A percentile compares a stretch with the other conserved stretches of the same genome.
Evolutionary conservation across 2,329 filamentous ascomycete genomes (phyloP).

Genomic region (Aspergillus intermedius): DNA sequence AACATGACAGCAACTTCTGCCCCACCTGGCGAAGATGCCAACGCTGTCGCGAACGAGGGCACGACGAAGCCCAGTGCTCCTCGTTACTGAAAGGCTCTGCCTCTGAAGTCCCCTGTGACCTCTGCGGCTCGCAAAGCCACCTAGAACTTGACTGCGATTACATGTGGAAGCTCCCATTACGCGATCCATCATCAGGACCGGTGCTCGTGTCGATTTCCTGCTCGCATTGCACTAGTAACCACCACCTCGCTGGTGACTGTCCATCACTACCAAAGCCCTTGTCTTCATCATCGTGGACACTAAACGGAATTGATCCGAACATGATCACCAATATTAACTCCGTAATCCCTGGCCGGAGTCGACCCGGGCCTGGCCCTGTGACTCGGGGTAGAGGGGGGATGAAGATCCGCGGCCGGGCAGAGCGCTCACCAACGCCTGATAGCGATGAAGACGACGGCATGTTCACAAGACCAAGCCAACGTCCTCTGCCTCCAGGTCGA

Average conservation of each 20-base stretch:
- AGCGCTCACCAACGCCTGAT: slow-evolving; percentile 24
- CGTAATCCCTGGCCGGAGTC: slow-evolving; percentile 8
- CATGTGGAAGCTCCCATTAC: slow-evolving; percentile 47
- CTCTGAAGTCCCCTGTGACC: slow-evolving; percentile 50
- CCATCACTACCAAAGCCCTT: slow-evolving; percentile 24
- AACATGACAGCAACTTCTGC: slow-evolving; percentile 36
- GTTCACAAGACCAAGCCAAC: slow-evolving; percentile 22
- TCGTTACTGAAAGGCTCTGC: slow-evolving; percentile 55
- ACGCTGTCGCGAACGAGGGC: slow-evolving; percentile 60
- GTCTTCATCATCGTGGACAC: slow-evolving; percentile 32
- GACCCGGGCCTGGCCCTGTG: slow-evolving; percentile 9
- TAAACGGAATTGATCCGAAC: slow-evolving; percentile 30
- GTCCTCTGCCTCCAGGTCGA: slow-evolving; percentile 20
- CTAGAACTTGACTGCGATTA: slow-evolving; percentile 54
- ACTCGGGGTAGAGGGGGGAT: slow-evolving; percentile 19
- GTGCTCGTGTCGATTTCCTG: slow-evolving; percentile 40
- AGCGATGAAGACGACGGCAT: slow-evolving; percentile 28
- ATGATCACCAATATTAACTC: slow-evolving; percentile 36
- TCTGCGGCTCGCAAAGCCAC: slow-evolving; percentile 54
- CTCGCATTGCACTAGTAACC: slow-evolving; percentile 36
- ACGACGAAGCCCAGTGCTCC: slow-evolving; percentile 45
- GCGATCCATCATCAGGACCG: slow-evolving; percentile 18
- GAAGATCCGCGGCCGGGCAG: slow-evolving; percentile 33
- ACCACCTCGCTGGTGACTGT: slow-evolving; percentile 41
- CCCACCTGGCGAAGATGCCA: slow-evolving; percentile 37